Base-by-base conservation (phyloP, 345 rosid genomes). In the Arabis alpina region DNA sequence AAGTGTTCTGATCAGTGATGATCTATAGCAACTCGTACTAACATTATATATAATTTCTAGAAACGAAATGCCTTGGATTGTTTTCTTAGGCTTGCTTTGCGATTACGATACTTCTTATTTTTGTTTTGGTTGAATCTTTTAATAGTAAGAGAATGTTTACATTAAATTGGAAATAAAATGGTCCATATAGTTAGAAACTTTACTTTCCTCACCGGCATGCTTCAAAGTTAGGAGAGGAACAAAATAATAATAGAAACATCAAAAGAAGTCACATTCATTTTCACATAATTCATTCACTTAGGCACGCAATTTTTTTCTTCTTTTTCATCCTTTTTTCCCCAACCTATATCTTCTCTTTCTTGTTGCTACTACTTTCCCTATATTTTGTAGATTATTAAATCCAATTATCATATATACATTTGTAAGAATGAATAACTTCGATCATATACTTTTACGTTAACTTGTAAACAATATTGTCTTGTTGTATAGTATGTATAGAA, bases 141-240 rank as follows among this genome's bases (percentile, higher is more conserved):
- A 6, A 11, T 19, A 30, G 16, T 8, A 61, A 61, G 62, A 43
- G 6, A 42, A 41, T 43, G 32, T 16, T 0, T 12, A 52, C 34
- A 8, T 34, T 4, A 44, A 70, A 54, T 1, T 45, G 11, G 37
- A 27, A 12, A 44, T 44, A 45, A 47, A 19, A 47, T 63, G 76
- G 64, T 47, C 64, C 76, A 62, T 54, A 14, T 32, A 45, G 30
- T 48, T 28, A 62, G 23, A 44, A 62, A 44, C 40, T 54, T 55
- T 39, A 44, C 59, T 55, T 64, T 64, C 36, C 37, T 39, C 27
- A 56, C 51, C 25, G 30, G 71, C 65, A 48, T 72, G 76, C 65
- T 64, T 54, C 64, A 25, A 45, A n/a, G 3, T 39, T 48, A 6
- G 6, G 11, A 27, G 51, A 62, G 48, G 55, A 54, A 7, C 54